These are phyloP conservation scores for Bipolaris victoriae DNA, from an alignment of 2,329 filamentous ascomycete species.

Conservation along the genomic window DNA sequence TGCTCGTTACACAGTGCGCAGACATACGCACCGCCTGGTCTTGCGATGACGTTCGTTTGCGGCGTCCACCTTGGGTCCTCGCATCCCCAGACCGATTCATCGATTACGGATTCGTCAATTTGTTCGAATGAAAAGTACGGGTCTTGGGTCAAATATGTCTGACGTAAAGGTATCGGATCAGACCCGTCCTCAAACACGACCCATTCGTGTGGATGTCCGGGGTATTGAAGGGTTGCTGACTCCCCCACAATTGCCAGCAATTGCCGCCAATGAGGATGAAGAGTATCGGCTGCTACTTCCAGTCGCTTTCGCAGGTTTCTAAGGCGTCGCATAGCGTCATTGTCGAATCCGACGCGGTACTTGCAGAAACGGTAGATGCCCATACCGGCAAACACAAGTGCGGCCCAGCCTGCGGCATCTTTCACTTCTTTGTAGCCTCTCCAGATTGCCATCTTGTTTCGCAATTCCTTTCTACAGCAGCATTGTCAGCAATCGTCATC, in stretches of 20 bases:
- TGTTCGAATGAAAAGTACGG: slow-evolving; percentile 57
- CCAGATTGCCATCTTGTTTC: slow-evolving; percentile 62
- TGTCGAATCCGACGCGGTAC: slow-evolving; percentile 61
- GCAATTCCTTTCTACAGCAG: slow-evolving; percentile 56
- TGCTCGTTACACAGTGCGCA: slow-evolving; percentile 56
- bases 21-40: slow-evolving; percentile 39
- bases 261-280: slow-evolving; percentile 60
- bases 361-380: slow-evolving; percentile 68
- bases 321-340: slow-evolving; percentile 58
- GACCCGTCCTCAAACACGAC: slow-evolving; percentile 56
- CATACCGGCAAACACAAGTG: slow-evolving; percentile 63
- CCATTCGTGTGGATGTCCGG: slow-evolving; percentile 61
- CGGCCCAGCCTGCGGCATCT: slow-evolving; percentile 62
- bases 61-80: slow-evolving; percentile 57
- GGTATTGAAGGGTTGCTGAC: slow-evolving; percentile 50
- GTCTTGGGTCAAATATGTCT: slow-evolving; percentile 58
- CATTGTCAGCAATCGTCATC: background rate
- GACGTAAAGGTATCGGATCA: slow-evolving; percentile 52
- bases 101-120: slow-evolving; percentile 58
- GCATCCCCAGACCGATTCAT: slow-evolving; percentile 56
- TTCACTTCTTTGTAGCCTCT: slow-evolving; percentile 66
- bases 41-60: slow-evolving; percentile 36
- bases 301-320: slow-evolving; percentile 54
- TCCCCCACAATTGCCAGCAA: slow-evolving; percentile 57
- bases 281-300: slow-evolving; percentile 61